Evolutionary conservation across 2,329 filamentous ascomycete genomes (phyloP).

Genomic region (Ustulina deusta): DNA sequence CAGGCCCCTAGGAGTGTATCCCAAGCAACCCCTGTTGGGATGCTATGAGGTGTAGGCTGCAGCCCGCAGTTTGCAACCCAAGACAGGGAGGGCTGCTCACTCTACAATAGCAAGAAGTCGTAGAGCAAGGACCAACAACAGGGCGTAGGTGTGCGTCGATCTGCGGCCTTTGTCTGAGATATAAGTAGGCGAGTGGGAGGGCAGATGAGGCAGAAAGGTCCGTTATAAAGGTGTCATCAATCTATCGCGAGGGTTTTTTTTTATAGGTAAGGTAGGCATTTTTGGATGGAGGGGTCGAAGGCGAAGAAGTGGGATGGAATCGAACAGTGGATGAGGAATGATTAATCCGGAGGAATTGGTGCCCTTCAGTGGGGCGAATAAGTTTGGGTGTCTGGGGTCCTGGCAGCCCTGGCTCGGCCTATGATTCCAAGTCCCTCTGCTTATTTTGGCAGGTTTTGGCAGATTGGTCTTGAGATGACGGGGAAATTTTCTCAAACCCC

Average conservation of each 20-base stretch:
- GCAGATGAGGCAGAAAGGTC: conserved; percentile 7
- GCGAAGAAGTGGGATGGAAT: conserved; percentile 40
- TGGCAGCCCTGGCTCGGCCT: neutral
- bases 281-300: conserved; percentile 39
- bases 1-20: neutral
- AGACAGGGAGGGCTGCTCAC: neutral
- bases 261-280: conserved; percentile 14
- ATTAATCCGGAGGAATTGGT: conserved; percentile 33
- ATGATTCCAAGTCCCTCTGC: neutral
- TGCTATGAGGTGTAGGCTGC: neutral
- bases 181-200: neutral
- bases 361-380: conserved; percentile 21
- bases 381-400: neutral
- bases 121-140: neutral
- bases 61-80: neutral
- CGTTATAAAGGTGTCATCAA: conserved; percentile 28
- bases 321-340: conserved; percentile 27
- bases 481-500: conserved; percentile 5
- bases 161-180: neutral
- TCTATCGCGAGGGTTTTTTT: conserved; percentile 26
- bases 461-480: neutral
- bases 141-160: neutral
- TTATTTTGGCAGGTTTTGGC: neutral
- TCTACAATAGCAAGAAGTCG: neutral
- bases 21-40: neutral